These are phyloP conservation scores for Omphalotus guepiniiformis DNA, from an alignment of 768 basidiomycete species.

Conservation along the genomic window DNA sequence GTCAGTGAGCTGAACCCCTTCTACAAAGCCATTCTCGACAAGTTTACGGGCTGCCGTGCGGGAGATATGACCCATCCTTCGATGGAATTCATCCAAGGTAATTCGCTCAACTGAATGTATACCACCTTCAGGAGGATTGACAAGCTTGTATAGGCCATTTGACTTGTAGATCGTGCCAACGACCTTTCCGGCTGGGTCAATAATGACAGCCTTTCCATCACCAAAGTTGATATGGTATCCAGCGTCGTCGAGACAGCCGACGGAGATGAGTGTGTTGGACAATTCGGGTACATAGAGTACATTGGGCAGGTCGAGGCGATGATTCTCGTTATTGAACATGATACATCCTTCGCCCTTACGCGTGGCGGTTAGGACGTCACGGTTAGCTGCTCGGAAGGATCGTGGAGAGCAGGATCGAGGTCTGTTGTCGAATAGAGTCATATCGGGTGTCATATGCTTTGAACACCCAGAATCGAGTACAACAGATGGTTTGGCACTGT, in stretches of 20 bases:
- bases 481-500: too few relatives aligned
- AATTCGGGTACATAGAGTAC: background rate
- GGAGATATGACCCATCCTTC: conserved; percentile 3
- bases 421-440: background rate
- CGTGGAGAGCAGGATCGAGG: background rate
- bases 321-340: background rate
- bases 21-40: background rate
- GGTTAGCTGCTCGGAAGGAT: background rate
- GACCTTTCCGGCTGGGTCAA: background rate
- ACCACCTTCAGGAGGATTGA: background rate
- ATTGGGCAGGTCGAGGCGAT: background rate
- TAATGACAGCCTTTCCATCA: background rate
- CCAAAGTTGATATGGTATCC: background rate
- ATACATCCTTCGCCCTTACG: background rate
- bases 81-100: background rate
- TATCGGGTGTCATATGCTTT: background rate
- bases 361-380: background rate
- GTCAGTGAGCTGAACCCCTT: background rate
- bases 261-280: background rate
- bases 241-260: background rate
- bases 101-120: background rate
- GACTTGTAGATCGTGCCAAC: background rate
- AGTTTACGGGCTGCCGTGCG: background rate
- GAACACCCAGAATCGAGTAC: background rate
- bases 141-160: background rate